Base-by-base conservation (phyloP, 2,329 filamentous ascomycete species). In the Fusarium bulbicola region DNA sequence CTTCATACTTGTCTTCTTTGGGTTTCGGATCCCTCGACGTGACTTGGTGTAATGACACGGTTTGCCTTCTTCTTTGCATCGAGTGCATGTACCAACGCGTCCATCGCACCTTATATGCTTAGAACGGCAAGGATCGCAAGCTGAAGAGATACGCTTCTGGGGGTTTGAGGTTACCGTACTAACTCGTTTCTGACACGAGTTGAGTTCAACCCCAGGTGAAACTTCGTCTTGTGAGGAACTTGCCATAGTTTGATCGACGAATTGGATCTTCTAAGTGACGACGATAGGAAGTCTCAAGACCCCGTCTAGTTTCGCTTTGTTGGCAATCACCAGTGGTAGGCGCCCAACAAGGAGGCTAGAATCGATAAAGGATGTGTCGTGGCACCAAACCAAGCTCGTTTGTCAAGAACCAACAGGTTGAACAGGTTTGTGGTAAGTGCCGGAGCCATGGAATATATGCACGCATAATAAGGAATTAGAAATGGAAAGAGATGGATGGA, bases 41-140 rank as follows among this genome's bases (percentile, higher is more conserved):
- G 76, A 76, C 56, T 57, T 59, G 57, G 47, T 42, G 30, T 77
- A 78, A 36, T n/a, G 28, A 56, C 76, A 78, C 15, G 11, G 2
- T 21, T 63, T 70, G 11, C 59, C 46, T 21, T 76, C 74, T 7
- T 45, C 30, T 42, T 58, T 66, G 47, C 76, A 78, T 49, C 76
- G 76, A 21, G 47, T 54, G 42, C 76, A 78, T n/a, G 30, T 43
- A 32, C 15, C 24, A 13, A 8, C 53, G 15, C 12, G 53, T 13
- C 74, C 74, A 50, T 76, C 67, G 37, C 76, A 78, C 53, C 59
- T 77, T 40, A 62, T 45, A 59, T 78, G 76, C 53, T 66, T 78
- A 40, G 39, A 65, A 28, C 76, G 76, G 45, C 76, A 78, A 34
- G 66, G 54, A 20, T 67, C 26, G 28, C 76, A 78, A 32, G 76